Base-by-base conservation (phyloP, 257 asterid genomes). In the Capsicum rhomboideum region DNA sequence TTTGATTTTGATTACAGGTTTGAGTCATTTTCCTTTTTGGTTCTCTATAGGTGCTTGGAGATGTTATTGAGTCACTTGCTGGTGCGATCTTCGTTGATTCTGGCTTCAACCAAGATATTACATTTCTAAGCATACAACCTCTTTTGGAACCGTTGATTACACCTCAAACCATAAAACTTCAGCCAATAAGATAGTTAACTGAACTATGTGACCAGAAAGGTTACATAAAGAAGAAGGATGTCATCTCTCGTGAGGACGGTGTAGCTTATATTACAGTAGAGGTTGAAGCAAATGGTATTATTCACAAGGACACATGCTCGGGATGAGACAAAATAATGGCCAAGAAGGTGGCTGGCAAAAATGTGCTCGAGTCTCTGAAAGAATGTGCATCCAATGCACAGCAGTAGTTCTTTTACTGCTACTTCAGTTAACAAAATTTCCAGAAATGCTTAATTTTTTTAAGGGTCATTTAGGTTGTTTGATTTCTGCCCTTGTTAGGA, bases 81-180 rank as follows among this genome's bases (percentile, higher is more conserved):
- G 99, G 97, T 21, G 97, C 99, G 1, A 90, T 95, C 29, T 83
- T 90, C 64, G 85, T 95, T 0, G 99, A 95, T 86, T 95, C 99
- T 0, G 91, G 92, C 37, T 89, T 89, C 59, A 68, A 91, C 72
- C 89, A 89, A 83, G 96, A 88, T 18, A 49, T n/a, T 1, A 96
- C 92, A 4, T 90, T 91, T 79, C 82, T 40, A 82, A 58, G 97
- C 66, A 85, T 95, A 84, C 89, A 88, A 64, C 97, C 96, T 13
- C 97, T 94, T 31, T 91, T 95, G 6, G 99, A 94, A 82, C 99
- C 99, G 0, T 13, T 94, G 90, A 78, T 94, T 63, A 92, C 99
- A 16, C 95, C 90, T 0, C 95, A 93, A 67, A 90, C 89, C 2
- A 63, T 95, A 75, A 94, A 87, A 86, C 89, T 89, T 72, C 95